phyloP scores from a whole-genome alignment of 2,329 filamentous ascomycete genomes.

The Scytalidium lignicola region DNA sequence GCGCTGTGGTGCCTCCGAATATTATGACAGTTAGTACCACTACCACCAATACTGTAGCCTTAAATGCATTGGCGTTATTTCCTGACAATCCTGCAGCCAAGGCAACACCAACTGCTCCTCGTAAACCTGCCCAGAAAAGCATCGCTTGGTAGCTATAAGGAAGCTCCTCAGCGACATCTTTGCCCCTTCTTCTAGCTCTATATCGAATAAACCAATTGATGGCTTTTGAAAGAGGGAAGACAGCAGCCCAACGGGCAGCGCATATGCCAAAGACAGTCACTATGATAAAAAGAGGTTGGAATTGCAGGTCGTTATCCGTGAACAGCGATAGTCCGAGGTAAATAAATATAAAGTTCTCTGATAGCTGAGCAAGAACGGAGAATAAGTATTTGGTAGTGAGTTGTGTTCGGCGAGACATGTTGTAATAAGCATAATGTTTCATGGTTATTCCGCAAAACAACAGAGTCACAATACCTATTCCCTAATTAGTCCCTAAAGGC shows the following conservation, averaged over 20 bases:
- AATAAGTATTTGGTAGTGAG: conserved; percentile 98
- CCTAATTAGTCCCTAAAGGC: conserved; percentile 2
- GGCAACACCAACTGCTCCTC: conserved; percentile 92
- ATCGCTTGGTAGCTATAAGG: conserved; percentile 97
- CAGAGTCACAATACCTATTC: conserved; percentile 72
- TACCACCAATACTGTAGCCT: conserved; percentile 94
- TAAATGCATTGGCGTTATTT: conserved; percentile 73
- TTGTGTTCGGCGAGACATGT: conserved; percentile 97
- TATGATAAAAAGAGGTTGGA: conserved; percentile 92
- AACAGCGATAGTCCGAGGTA: conserved; percentile 94
- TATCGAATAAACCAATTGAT: conserved; percentile 95
- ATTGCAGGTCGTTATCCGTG: conserved; percentile 80
- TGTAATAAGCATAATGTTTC: conserved; percentile 99
- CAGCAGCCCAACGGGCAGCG: conserved; percentile 84
- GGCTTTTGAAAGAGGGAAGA: conserved; percentile 82
- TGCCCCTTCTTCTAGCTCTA: conserved; percentile 69
- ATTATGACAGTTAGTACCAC: conserved; percentile 98
- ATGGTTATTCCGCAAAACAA: conserved; percentile 97
- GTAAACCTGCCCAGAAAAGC: conserved; percentile 98
- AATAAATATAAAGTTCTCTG: conserved; percentile 99
- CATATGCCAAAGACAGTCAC: conserved; percentile 90
- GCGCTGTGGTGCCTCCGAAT: conserved; percentile 92
- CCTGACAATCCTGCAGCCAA: conserved; percentile 84
- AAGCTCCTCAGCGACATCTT: conserved; percentile 77
- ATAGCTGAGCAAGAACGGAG: conserved; percentile 87